These are phyloP conservation scores for Spathaspora passalidarum DNA, from an alignment of 805 yeast genomes.

Conservation along the genomic window DNA sequence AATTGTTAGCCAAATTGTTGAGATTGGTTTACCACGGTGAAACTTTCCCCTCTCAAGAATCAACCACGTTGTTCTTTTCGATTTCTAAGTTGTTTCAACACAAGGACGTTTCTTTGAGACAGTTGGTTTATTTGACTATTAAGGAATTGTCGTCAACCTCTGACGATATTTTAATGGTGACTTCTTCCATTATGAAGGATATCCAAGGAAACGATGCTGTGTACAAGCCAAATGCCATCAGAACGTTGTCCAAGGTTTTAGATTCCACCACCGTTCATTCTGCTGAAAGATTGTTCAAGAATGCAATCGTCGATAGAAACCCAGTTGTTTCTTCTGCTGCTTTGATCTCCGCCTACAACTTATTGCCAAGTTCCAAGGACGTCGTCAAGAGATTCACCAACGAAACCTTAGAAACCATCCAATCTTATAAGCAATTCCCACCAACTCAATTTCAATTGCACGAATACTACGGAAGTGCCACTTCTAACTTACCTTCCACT, in stretches of 20 bases:
- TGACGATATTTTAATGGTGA: slow-evolving; percentile 95
- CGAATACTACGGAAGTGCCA: slow-evolving; percentile 53
- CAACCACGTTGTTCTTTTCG: slow-evolving; percentile 89
- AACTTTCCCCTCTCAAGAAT: slow-evolving; percentile 80
- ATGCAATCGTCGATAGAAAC: slow-evolving; percentile 87
- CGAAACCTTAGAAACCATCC: slow-evolving; percentile 90
- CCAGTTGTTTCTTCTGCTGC: slow-evolving; percentile 94
- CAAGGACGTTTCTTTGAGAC: slow-evolving; percentile 82
- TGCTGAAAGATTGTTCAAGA: slow-evolving; percentile 87
- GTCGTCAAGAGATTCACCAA: slow-evolving; percentile 92
- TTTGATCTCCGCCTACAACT: slow-evolving; percentile 82
- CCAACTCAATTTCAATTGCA: slow-evolving; percentile 48
- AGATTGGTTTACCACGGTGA: slow-evolving; percentile 85
- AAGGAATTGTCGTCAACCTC: slow-evolving; percentile 84
- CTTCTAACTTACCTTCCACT: slow-evolving; percentile 56
- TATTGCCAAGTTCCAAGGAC: slow-evolving; percentile 85
- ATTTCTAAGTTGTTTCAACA: slow-evolving; percentile 94
- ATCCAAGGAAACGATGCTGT: slow-evolving; percentile 84
- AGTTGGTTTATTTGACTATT: slow-evolving; percentile 88
- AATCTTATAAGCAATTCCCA: slow-evolving; percentile 55
- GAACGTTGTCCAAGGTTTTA: slow-evolving; percentile 85
- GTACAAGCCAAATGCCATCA: slow-evolving; percentile 91
- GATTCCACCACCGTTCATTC: slow-evolving; percentile 90
- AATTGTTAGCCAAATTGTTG: slow-evolving; percentile 75
- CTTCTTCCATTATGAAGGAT: slow-evolving; percentile 97